These are phyloP conservation scores for Ophiostoma triangulosporum DNA, from an alignment of 2,329 filamentous ascomycete species.

Conservation along the genomic window DNA sequence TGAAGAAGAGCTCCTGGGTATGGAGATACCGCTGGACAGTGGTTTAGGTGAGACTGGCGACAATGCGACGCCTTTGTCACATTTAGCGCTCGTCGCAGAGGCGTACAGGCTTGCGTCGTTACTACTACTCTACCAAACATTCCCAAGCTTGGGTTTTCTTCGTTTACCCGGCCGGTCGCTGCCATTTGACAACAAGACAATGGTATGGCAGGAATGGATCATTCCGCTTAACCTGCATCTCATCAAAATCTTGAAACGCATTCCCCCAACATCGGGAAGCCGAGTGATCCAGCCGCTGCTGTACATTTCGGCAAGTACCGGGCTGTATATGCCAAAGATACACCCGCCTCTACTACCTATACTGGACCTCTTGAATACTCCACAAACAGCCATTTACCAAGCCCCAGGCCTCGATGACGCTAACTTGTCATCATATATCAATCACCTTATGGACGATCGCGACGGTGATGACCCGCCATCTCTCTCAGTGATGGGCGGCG, in stretches of 20 bases:
- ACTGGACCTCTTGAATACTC: not conserved
- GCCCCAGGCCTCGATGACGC: not conserved
- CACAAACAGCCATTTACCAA: not conserved
- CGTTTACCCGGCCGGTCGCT: not conserved
- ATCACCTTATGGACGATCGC: not conserved
- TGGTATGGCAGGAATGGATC: constrained; percentile 2
- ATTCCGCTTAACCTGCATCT: not conserved
- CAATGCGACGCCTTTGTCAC: not conserved
- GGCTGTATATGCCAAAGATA: not conserved
- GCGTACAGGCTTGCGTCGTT: not conserved
- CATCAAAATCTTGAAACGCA: not conserved
- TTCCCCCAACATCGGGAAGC: not conserved
- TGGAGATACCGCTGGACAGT: not conserved
- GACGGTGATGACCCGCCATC: not conserved
- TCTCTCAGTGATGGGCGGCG: not conserved
- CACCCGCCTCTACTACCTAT: not conserved
- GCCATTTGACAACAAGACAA: not conserved
- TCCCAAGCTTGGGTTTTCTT: not conserved
- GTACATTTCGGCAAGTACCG: not conserved
- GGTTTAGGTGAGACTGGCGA: not conserved
- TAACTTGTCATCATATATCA: not conserved
- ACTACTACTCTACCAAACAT: not conserved
- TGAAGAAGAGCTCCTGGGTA: not conserved
- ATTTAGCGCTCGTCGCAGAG: not conserved
- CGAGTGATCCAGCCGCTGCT: not conserved